phyloP scores from a whole-genome alignment of 306 rosid species.

The Cicer cuneatum region DNA sequence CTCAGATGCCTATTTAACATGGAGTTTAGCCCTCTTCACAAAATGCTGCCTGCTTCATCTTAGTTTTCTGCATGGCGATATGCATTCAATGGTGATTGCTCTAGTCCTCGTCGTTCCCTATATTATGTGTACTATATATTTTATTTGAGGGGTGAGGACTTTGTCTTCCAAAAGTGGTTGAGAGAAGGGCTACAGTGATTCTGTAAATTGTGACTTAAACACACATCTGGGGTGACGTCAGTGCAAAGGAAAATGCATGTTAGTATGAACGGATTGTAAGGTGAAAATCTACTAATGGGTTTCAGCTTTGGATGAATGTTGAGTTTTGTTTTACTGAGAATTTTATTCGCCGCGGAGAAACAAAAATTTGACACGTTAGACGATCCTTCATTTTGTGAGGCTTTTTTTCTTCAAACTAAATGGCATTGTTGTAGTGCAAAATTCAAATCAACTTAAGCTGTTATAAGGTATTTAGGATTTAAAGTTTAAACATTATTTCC shows the following conservation, averaged over 20 bases:
- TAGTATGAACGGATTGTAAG: neutral
- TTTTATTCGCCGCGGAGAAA: neutral
- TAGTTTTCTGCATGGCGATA: constrained; percentile 23
- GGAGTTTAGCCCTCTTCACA: constrained; percentile 22
- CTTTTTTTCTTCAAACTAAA: neutral
- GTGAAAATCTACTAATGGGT: neutral
- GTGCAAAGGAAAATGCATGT: constrained; percentile 12
- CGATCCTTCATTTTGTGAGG: neutral
- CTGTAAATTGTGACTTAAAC: constrained; percentile 7
- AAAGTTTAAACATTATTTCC: too few relatives aligned
- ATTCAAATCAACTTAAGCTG: constrained; percentile 23
- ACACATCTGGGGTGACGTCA: neutral
- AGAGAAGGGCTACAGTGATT: neutral
- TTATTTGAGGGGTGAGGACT: neutral
- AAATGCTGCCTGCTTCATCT: constrained; percentile 35
- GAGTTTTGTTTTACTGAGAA: neutral
- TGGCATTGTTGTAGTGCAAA: constrained; percentile 5
- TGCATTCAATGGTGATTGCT: neutral
- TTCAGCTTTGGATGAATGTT: neutral
- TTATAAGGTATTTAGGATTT: too few relatives aligned
- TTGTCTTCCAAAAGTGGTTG: constrained; percentile 21
- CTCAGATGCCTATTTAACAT: constrained; percentile 6
- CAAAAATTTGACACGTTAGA: neutral
- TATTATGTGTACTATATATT: neutral
- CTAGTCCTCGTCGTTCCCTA: neutral